Conservation (phyloP, 495 filamentous ascomycete species). For the Aspergillus biplanus region DNA sequence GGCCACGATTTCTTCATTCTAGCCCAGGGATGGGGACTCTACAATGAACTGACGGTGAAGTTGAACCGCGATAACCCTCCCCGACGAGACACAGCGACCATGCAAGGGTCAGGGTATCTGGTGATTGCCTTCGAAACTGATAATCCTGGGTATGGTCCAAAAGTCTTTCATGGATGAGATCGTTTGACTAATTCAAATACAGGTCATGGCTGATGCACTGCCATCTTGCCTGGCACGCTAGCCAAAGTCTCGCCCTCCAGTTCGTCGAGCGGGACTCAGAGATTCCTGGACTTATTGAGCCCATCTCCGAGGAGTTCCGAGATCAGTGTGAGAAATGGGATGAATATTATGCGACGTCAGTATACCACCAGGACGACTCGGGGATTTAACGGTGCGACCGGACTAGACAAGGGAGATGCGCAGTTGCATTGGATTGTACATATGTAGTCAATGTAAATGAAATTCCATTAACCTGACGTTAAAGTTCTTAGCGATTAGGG, state of each 20-base stretch:
- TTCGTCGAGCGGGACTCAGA: constrained; percentile 45
- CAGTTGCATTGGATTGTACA: too few relatives aligned
- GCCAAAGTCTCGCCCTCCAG: constrained; percentile 46
- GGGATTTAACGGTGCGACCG: background rate
- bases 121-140: constrained; percentile 58
- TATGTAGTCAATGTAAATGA: too few relatives aligned
- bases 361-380: background rate
- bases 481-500: too few relatives aligned
- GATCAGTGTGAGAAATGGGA: constrained; percentile 20
- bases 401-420: too few relatives aligned
- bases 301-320: constrained; percentile 11
- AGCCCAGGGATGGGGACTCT: constrained; percentile 49
- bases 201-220: constrained; percentile 54
- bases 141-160: constrained; percentile 39
- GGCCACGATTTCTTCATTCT: constrained; percentile 67
- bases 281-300: constrained; percentile 12
- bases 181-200: background rate
- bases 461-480: too few relatives aligned
- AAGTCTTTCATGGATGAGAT: background rate
- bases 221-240: constrained; percentile 53
- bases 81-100: constrained; percentile 61
- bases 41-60: constrained; percentile 4
- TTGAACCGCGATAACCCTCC: constrained; percentile 44
- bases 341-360: constrained; percentile 1
- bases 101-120: constrained; percentile 47